Percentiles rank a stretch among this genome's conserved stretches.
phyloP scores from a whole-genome alignment of 352 stramenopile genomes.

The Globisporangium heterothallicum region DNA sequence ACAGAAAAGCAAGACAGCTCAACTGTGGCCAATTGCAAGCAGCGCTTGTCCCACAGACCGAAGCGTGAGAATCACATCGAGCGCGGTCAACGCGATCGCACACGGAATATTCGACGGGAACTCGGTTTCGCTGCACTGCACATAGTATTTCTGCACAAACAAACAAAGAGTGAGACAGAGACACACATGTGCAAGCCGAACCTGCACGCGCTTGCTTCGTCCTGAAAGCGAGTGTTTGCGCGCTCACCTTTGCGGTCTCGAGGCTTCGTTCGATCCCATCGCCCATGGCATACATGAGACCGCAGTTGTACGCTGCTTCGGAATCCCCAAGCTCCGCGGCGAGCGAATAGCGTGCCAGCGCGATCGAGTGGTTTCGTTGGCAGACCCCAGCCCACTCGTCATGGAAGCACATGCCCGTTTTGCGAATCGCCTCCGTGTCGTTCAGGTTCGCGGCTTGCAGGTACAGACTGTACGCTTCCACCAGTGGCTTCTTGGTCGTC shows the following conservation, averaged over 20 bases:
- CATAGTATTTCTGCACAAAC: slow-evolving; percentile 31
- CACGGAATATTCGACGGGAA: slow-evolving; percentile 71
- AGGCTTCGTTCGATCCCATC: slow-evolving; percentile 41
- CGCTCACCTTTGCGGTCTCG: slow-evolving; percentile 27
- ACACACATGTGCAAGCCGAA: neutral
- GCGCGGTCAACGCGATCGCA: slow-evolving; percentile 25
- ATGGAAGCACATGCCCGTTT: slow-evolving; percentile 55
- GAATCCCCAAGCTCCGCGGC: slow-evolving; percentile 50
- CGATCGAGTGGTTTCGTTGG: slow-evolving; percentile 35
- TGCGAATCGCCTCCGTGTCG: slow-evolving; percentile 69
- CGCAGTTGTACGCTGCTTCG: slow-evolving; percentile 61
- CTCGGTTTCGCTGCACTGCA: slow-evolving; percentile 34
- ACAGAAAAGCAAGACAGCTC: too few species aligned
- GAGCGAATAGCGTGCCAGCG: slow-evolving; percentile 46
- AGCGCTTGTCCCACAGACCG: slow-evolving; percentile 1
- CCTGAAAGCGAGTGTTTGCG: neutral
- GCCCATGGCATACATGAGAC: slow-evolving; percentile 45
- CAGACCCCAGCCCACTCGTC: slow-evolving; percentile 60
- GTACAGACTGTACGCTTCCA: slow-evolving; percentile 52
- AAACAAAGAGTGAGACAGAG: neutral
- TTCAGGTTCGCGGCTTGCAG: slow-evolving; percentile 46
- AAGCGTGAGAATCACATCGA: slow-evolving; percentile 21
- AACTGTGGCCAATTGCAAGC: slow-evolving; percentile 2
- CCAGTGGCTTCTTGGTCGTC: slow-evolving; percentile 21
- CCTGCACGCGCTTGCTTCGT: neutral